Evolutionary conservation across 2,329 filamentous ascomycete species (phyloP).

Genomic region (Phialophora macrospora): DNA sequence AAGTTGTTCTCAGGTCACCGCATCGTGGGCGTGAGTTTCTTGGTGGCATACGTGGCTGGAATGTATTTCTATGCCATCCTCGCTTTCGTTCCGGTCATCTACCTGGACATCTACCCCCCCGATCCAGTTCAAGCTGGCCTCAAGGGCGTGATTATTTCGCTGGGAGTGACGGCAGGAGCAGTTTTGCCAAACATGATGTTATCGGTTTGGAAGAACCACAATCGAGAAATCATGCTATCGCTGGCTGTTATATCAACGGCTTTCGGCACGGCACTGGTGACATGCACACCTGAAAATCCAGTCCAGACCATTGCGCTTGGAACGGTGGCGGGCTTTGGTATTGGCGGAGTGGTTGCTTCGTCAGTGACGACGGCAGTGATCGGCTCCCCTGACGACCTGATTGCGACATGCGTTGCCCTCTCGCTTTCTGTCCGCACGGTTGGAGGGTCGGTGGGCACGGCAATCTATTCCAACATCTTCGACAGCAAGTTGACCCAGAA

Average conservation of each 20-base stretch:
- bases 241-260: too few relatives aligned
- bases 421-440: constrained; percentile 20
- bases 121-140: constrained; percentile 68
- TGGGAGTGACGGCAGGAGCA: constrained; percentile 16
- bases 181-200: constrained; percentile 13
- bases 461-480: constrained; percentile 22
- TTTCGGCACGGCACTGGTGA: too few relatives aligned
- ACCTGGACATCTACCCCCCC: constrained; percentile 56
- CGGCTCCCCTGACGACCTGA: constrained; percentile 8
- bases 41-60: too few relatives aligned
- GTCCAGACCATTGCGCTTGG: too few relatives aligned
- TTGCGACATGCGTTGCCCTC: constrained; percentile 20
- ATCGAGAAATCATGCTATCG: neutral
- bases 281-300: too few relatives aligned
- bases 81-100: too few relatives aligned
- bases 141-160: constrained; percentile 13
- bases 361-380: constrained; percentile 16
- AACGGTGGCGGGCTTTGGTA: neutral
- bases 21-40: too few relatives aligned
- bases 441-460: constrained; percentile 21
- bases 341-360: constrained; percentile 18
- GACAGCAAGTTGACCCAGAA: constrained; percentile 5
- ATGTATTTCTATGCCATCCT: too few relatives aligned
- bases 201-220: constrained; percentile 3
- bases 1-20: too few relatives aligned